Conservation (phyloP, 1,284 basidiomycete species). For the Thecaphora thlaspeos region DNA sequence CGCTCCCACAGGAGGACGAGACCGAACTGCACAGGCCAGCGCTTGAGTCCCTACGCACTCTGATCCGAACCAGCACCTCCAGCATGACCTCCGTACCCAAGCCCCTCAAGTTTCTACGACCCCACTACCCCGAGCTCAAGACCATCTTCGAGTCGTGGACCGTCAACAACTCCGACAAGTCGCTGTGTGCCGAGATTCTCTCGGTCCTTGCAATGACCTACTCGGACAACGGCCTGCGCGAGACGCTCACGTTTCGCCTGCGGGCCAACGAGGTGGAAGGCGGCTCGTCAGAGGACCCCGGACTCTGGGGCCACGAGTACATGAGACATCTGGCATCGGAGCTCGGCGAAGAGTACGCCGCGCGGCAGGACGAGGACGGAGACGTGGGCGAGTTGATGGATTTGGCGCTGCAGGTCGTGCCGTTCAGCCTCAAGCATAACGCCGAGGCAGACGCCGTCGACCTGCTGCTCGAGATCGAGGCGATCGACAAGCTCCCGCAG, state of each 20-base stretch:
- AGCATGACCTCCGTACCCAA: conserved; percentile 99
- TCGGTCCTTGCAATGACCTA: conserved; percentile 99
- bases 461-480: conserved; percentile 89
- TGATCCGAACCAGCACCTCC: conserved; percentile 94
- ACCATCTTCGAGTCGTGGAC: conserved; percentile 48
- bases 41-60: conserved; percentile 85
- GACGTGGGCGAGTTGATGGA: conserved; percentile 59
- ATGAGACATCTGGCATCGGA: conserved; percentile 95
- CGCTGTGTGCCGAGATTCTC: conserved; percentile 94
- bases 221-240: conserved; percentile 90
- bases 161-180: conserved; percentile 62
- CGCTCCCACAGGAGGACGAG: conserved; percentile 68
- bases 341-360: conserved; percentile 85
- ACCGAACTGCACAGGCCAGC: conserved; percentile 82
- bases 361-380: conserved; percentile 37
- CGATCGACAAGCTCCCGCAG: conserved; percentile 66
- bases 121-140: conserved; percentile 81
- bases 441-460: conserved; percentile 99
- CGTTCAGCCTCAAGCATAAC: conserved; percentile 89
- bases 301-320: conserved; percentile 98
- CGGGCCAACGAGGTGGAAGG: conserved; percentile 33
- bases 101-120: conserved; percentile 95
- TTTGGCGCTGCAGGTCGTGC: conserved; percentile 82
- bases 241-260: conserved; percentile 68
- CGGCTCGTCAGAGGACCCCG: conserved; percentile 67